phyloP scores from a whole-genome alignment of 1,284 basidiomycete genomes.

The Ganoderma boninense region DNA sequence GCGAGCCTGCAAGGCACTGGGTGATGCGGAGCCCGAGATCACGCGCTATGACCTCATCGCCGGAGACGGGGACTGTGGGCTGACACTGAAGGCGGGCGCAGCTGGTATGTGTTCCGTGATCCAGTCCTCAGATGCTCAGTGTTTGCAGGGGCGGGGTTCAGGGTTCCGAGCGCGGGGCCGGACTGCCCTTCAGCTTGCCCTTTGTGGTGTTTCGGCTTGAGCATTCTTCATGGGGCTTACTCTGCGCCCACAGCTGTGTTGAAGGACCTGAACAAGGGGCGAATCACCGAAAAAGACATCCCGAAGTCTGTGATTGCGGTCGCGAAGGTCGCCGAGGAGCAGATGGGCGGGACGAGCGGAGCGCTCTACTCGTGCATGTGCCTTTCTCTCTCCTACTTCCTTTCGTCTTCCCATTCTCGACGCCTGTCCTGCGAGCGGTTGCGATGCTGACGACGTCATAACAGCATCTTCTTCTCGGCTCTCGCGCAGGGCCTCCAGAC shows the following conservation, averaged over 20 bases:
- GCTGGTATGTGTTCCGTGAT: slow-evolving; percentile 47
- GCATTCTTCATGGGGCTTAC: background rate
- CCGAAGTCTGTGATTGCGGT: slow-evolving; percentile 73
- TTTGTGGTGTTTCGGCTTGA: slow-evolving; percentile 7
- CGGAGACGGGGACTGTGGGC: slow-evolving; percentile 81
- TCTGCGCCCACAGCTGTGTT: slow-evolving; percentile 57
- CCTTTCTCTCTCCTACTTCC: background rate
- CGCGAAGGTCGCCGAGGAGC: slow-evolving; percentile 80
- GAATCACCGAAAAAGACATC: slow-evolving; percentile 68
- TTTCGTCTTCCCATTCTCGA: background rate
- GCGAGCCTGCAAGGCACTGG: slow-evolving; percentile 74
- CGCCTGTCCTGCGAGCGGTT: background rate
- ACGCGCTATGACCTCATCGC: slow-evolving; percentile 89
- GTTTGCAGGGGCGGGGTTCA: too few species aligned
- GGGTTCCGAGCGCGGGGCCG: background rate
- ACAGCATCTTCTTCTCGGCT: slow-evolving; percentile 87
- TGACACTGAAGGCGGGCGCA: slow-evolving; percentile 83
- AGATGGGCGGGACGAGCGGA: slow-evolving; percentile 94
- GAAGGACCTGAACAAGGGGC: slow-evolving; percentile 53
- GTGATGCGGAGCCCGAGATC: slow-evolving; percentile 86
- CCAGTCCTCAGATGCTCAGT: background rate
- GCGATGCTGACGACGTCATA: background rate
- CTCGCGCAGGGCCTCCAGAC: slow-evolving; percentile 80
- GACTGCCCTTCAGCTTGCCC: background rate
- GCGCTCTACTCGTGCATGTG: slow-evolving; percentile 85